A percentile compares a stretch with the other conserved stretches of the same genome.
These are phyloP conservation scores for Xylaria sp. DNA, from an alignment of 2,329 filamentous ascomycete species.

Conservation along the genomic window DNA sequence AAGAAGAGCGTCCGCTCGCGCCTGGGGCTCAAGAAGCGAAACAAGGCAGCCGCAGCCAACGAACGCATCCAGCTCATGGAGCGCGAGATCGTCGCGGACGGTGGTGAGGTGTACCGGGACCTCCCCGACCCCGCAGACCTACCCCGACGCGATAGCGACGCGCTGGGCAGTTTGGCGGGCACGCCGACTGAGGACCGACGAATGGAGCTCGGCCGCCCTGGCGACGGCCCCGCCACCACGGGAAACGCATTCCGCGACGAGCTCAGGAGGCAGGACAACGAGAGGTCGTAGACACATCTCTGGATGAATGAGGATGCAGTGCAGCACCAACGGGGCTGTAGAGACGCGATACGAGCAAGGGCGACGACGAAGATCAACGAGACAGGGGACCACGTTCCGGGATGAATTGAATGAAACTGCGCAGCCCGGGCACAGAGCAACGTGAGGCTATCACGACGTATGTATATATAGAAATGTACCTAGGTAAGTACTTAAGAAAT, in stretches of 20 bases:
- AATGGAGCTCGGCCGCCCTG: conserved; percentile 47
- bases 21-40: conserved; percentile 43
- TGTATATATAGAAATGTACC: conserved; percentile 12
- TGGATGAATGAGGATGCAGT: background rate
- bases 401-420: background rate
- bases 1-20: conserved; percentile 44
- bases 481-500: too few relatives aligned
- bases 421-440: background rate
- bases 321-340: background rate
- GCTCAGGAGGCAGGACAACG: conserved; percentile 52
- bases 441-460: background rate
- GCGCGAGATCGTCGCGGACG: conserved; percentile 39
- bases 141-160: conserved; percentile 52
- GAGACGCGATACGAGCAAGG: background rate
- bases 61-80: conserved; percentile 54
- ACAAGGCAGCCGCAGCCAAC: conserved; percentile 41
- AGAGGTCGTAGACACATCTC: conserved; percentile 40
- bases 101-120: conserved; percentile 46
- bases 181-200: conserved; percentile 52
- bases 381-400: background rate
- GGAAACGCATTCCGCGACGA: conserved; percentile 57
- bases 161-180: conserved; percentile 54
- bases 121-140: conserved; percentile 40
- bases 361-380: background rate
- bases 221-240: background rate